These are phyloP conservation scores for Termitomyces sp. DNA, from an alignment of 768 basidiomycete genomes.

Conservation along the genomic window DNA sequence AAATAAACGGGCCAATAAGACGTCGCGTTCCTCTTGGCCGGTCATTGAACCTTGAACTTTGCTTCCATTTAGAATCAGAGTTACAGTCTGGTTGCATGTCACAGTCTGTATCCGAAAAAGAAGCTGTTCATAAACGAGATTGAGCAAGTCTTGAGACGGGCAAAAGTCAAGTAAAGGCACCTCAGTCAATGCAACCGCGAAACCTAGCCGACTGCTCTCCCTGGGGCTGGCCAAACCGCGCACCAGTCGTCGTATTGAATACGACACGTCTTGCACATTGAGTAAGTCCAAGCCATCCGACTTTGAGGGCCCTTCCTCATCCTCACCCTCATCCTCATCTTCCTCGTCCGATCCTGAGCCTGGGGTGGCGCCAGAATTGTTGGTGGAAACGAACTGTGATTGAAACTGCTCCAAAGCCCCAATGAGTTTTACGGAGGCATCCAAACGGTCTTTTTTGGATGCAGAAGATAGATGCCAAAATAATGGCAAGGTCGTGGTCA, in stretches of 20 bases:
- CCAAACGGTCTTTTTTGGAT: conserved; percentile 72
- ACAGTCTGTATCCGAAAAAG: conserved; percentile 74
- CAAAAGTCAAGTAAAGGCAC: conserved; percentile 34
- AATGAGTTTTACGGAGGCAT: conserved; percentile 83
- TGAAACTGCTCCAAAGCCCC: conserved; percentile 84
- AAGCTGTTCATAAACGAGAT: conserved; percentile 40
- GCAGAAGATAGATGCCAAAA: conserved; percentile 92
- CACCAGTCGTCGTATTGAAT: conserved; percentile 82
- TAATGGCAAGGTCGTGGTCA: conserved; percentile 86
- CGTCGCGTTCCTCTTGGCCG: conserved; percentile 89
- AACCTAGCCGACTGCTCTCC: conserved; percentile 91
- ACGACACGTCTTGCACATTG: conserved; percentile 90
- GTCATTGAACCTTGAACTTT: conserved; percentile 72
- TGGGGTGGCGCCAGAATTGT: conserved; percentile 20
- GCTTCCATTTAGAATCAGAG: conserved; percentile 68
- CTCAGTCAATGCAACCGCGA: conserved; percentile 94
- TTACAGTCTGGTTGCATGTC: conserved; percentile 69
- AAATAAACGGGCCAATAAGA: conserved; percentile 89
- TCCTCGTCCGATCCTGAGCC: conserved; percentile 41
- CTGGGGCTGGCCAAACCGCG: conserved; percentile 88
- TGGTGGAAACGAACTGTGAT: conserved; percentile 48
- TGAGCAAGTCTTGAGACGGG: not conserved
- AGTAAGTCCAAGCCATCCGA: conserved; percentile 52
- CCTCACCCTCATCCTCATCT: conserved; percentile 30
- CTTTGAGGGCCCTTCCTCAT: conserved; percentile 35